Evolutionary conservation across 305 asterid species (phyloP), one percentile per base, ranked within the genome.

Genomic region (Petunia hybrid): DNA sequence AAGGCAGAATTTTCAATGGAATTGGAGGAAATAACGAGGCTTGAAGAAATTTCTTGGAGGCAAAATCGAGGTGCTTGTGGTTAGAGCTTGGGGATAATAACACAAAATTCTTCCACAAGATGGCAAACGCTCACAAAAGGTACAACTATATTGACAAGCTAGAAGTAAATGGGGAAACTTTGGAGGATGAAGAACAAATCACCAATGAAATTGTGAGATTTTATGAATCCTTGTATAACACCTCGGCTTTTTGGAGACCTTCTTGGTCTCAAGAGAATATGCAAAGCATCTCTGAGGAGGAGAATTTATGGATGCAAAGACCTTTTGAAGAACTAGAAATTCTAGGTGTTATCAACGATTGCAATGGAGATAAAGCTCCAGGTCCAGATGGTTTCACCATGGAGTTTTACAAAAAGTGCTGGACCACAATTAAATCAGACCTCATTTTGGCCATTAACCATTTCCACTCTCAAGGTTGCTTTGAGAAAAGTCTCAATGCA

Each of bases 231-330:
- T 65, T 65, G 14, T 5, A 65, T 31, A 65, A 39, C 0, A 38
- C 51, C 74, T 67, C 42, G 51, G 36, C 51, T n/a, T 36, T 40
- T 40, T 67, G 74, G n/a, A 67, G 41, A 7, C 74, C 74, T 41
- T 41, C 14, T 67, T 67, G 74, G 53, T 6, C 53, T 40, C 1
- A 1, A 7, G 31, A 65, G 22, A 65, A 67, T 41, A 67, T 14
- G 53, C 74, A 14, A 67, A 41, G 36, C 51, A 41, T 67, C 41
- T 67, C 55, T 14, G 53, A 41, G 74, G 36, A 67, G 41, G 53
- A 67, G 53, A 67, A 6, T 35, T 35, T 40, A 36, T 42, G 4
- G 13, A 67, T 41, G 55, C 55, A 67, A 67, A 67, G 55, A 31
- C 38, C 14, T 7, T 67, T n/a, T 0, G 5, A 41, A 35, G 74